Evolutionary conservation across 805 yeast genomes (phyloP), one percentile per base, ranked within the genome.

Genomic region (Nakazawaea ishiwadae): DNA sequence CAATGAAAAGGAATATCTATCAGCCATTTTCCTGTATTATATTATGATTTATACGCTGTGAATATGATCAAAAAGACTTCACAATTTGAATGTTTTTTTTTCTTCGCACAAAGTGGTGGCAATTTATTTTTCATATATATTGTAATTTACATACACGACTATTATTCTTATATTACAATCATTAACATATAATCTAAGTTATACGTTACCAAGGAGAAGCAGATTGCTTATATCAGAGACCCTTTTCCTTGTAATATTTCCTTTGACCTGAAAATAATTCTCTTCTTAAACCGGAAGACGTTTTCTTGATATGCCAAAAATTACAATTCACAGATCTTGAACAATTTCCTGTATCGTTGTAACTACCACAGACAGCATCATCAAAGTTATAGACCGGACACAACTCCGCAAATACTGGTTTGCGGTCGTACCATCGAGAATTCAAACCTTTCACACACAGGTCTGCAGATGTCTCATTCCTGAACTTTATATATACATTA

Each of bases 1-100:
- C 48, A 93, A 75, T 18, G 99, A 93, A 61, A 93, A 93, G 16
- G 98, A 89, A 67, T 93, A 93, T 75, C 99, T 81, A 65, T 93
- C 99, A 46, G 99, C 96, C 98, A 93, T 93, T 7, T 5, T 37
- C n/a, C 20, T 26, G 9, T n/a, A 14, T 10, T 15, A 6, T 4
- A 23, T 3, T 4, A 12, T 19, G 23, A 6, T 16, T 15, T 19
- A n/a, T n/a, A n/a, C n/a, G n/a, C n/a, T n/a, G n/a, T n/a, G n/a
- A 14, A 6, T 19, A 4, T 21, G 21, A 19, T 18, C n/a, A n/a
- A n/a, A n/a, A n/a, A n/a, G n/a, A n/a, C n/a, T n/a, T n/a, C n/a
- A n/a, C n/a, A n/a, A n/a, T n/a, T n/a, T n/a, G n/a, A n/a, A n/a
- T n/a, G n/a, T n/a, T n/a, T n/a, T n/a, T n/a, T n/a, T n/a, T n/a